Percentiles rank a stretch among this genome's conserved stretches.
phyloP scores from a whole-genome alignment of 2,329 filamentous ascomycete genomes.

The Sclerotinia nivalis region DNA sequence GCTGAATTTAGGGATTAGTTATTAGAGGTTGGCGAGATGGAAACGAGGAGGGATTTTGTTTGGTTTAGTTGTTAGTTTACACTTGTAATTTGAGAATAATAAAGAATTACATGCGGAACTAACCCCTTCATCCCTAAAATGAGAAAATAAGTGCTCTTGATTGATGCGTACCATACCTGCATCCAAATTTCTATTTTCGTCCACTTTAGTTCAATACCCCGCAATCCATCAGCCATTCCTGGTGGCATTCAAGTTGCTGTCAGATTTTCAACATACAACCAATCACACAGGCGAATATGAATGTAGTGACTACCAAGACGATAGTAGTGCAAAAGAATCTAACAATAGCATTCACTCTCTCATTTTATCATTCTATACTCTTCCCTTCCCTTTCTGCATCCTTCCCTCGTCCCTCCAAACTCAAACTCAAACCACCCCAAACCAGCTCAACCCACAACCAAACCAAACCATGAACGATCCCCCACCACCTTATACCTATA shows the following conservation, averaged over 20 bases:
- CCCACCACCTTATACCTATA: background rate
- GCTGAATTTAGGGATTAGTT: background rate
- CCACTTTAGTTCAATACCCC: background rate
- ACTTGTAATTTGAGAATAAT: background rate
- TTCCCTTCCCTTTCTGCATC: too few species aligned
- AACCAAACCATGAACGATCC: background rate
- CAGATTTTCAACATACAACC: background rate
- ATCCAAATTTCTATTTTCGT: background rate
- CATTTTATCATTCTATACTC: background rate
- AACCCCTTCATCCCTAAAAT: background rate
- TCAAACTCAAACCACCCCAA: background rate
- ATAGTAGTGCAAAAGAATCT: background rate
- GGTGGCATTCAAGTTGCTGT: background rate
- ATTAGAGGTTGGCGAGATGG: background rate
- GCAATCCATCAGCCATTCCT: background rate
- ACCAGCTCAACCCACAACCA: background rate
- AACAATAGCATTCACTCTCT: background rate
- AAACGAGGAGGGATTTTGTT: background rate
- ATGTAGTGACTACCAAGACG: background rate
- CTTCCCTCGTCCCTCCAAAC: background rate
- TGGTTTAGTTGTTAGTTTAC: background rate
- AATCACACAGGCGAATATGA: constrained; percentile 3
- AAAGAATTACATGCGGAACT: background rate
- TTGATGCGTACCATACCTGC: background rate
- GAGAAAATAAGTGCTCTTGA: background rate